A percentile compares a stretch with the other conserved stretches of the same genome.
Evolutionary conservation across 1,139 yeast species (phyloP).

Genomic region (Arxiozyma telluris): DNA sequence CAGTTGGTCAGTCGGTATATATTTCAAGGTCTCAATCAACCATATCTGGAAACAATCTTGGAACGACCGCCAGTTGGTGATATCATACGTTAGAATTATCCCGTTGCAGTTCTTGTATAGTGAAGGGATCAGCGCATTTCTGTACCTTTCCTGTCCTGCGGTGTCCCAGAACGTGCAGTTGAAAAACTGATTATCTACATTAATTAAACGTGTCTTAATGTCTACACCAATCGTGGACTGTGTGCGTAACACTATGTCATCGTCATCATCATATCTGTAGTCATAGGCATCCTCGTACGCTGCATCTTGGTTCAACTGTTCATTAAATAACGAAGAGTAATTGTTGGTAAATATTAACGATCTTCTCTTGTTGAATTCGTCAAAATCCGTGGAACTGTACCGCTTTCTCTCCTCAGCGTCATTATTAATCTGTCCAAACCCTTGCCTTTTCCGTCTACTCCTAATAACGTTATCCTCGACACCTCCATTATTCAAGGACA

Average conservation of each 20-base stretch:
- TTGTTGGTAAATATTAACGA: constrained; percentile 3
- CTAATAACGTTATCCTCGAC: neutral
- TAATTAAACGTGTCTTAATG: constrained; percentile 51
- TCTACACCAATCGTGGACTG: constrained; percentile 55
- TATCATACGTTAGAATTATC: constrained; percentile 54
- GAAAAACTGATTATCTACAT: constrained; percentile 50
- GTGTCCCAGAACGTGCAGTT: constrained; percentile 51
- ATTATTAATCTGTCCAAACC: neutral
- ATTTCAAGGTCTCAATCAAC: constrained; percentile 35
- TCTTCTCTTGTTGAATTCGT: constrained; percentile 16
- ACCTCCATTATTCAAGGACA: neutral
- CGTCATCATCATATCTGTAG: constrained; percentile 10
- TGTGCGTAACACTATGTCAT: constrained; percentile 26
- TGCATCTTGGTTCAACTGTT: neutral
- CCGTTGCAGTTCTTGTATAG: constrained; percentile 57
- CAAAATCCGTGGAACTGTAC: constrained; percentile 29
- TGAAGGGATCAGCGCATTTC: constrained; percentile 48
- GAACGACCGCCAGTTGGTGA: constrained; percentile 46
- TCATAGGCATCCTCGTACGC: constrained; percentile 5
- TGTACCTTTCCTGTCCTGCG: constrained; percentile 56
- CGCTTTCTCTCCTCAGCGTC: constrained; percentile 16
- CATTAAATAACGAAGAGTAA: constrained; percentile 1
- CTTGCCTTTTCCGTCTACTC: neutral
- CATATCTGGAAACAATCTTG: constrained; percentile 41
- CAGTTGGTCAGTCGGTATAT: constrained; percentile 22